phyloP scores from a whole-genome alignment of 164 flowering plant species.

The Berberis thunbergii region DNA sequence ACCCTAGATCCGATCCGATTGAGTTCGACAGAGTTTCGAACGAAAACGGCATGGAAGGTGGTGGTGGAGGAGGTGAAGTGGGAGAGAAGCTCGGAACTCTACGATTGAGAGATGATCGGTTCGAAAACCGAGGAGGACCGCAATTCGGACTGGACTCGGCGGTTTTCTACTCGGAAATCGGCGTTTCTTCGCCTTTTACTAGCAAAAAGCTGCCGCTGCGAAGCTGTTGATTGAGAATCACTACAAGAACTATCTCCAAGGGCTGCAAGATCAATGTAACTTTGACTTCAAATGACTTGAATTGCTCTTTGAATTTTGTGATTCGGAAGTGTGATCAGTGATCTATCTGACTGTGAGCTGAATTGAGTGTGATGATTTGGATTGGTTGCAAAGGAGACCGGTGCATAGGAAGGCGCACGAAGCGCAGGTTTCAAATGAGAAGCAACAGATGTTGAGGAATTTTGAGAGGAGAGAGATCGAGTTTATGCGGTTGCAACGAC shows the following conservation, averaged over 20 bases:
- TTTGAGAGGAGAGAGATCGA: conserved; percentile 75
- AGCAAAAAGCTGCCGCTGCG: conserved; percentile 89
- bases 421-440: conserved; percentile 58
- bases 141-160: conserved; percentile 8
- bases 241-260: conserved; percentile 72
- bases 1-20: too few species aligned
- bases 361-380: neutral
- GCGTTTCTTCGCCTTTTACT: conserved; percentile 81
- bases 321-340: neutral
- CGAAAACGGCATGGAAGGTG: too few species aligned
- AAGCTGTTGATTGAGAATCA: conserved; percentile 91
- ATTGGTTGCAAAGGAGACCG: conserved; percentile 38
- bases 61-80: conserved; percentile 38
- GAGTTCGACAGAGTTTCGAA: too few species aligned
- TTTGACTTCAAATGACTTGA: too few species aligned
- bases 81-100: conserved; percentile 19
- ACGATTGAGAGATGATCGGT: conserved; percentile 40
- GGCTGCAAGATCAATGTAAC: conserved; percentile 76
- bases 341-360: neutral
- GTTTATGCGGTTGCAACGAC: conserved; percentile 82
- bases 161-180: conserved; percentile 29
- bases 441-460: conserved; percentile 72
- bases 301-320: neutral
- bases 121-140: conserved; percentile 3
- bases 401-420: conserved; percentile 69